Percentiles rank a stretch among this genome's conserved stretches.
phyloP scores from a whole-genome alignment of 768 basidiomycete genomes.

The Boletus tylopilopsis region DNA sequence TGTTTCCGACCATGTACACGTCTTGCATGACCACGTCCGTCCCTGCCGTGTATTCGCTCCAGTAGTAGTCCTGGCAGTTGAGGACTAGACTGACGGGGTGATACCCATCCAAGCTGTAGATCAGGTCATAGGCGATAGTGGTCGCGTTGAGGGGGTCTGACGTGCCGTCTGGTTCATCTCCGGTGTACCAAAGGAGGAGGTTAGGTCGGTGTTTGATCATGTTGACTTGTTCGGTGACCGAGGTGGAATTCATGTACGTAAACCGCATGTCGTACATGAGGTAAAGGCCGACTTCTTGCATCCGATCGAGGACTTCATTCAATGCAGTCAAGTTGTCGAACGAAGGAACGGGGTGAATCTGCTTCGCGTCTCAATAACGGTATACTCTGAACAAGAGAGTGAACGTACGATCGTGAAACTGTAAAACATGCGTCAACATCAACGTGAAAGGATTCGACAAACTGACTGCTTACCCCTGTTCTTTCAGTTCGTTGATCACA shows the following conservation, averaged over 20 bases:
- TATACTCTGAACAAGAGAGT: neutral
- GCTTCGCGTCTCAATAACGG: neutral
- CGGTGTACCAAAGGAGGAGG: constrained; percentile 71
- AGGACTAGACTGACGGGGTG: constrained; percentile 65
- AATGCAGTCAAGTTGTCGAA: constrained; percentile 59
- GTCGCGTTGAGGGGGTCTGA: constrained; percentile 62
- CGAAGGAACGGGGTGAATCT: constrained; percentile 70
- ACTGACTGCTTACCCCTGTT: constrained; percentile 20
- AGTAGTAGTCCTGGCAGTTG: constrained; percentile 66
- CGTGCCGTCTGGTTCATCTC: constrained; percentile 71
- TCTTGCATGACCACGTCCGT: constrained; percentile 73
- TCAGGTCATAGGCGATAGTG: constrained; percentile 46
- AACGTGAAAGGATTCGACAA: neutral
- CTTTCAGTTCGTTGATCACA: constrained; percentile 30
- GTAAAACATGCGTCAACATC: constrained; percentile 1
- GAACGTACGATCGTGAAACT: constrained; percentile 32
- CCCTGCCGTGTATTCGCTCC: constrained; percentile 54
- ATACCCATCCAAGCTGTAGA: constrained; percentile 60
- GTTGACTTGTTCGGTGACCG: constrained; percentile 66
- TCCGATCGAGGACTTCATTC: constrained; percentile 57
- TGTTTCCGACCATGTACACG: constrained; percentile 47
- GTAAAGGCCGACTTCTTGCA: constrained; percentile 67
- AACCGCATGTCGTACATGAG: constrained; percentile 83
- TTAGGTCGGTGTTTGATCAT: constrained; percentile 63
- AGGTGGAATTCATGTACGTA: constrained; percentile 62